Percentiles rank a stretch among this genome's conserved stretches.
These are phyloP conservation scores for Guadua angustifolia DNA, from an alignment of 176 grass and related monocot genomes.

Conservation along the genomic window DNA sequence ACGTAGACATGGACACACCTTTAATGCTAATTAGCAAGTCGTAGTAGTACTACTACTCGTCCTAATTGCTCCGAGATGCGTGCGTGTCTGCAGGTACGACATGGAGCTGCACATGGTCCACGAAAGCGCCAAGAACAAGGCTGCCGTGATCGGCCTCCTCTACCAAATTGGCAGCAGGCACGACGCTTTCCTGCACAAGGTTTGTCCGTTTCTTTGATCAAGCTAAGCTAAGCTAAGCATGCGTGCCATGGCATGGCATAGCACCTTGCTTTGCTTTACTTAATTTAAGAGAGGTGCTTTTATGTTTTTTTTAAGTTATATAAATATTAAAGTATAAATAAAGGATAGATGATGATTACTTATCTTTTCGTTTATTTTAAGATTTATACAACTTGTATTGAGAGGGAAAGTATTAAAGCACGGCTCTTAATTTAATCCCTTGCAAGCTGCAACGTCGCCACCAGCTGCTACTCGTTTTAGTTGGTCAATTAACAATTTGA, in stretches of 20 bases:
- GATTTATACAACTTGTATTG: too few species aligned
- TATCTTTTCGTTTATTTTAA: too few species aligned
- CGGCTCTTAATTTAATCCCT: not conserved
- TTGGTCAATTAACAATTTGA: not conserved
- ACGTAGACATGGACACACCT: not conserved
- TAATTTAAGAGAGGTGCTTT: too few species aligned
- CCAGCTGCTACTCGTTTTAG: not conserved
- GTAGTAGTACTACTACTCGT: not conserved
- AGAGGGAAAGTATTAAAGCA: too few species aligned
- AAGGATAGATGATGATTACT: too few species aligned
- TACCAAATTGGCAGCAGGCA: conserved; percentile 48
- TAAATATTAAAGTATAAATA: too few species aligned
- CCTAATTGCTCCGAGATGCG: not conserved
- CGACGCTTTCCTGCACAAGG: conserved; percentile 56
- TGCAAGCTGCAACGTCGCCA: not conserved
- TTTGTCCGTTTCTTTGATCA: not conserved
- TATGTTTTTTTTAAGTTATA: too few species aligned
- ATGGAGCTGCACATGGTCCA: conserved; percentile 88
- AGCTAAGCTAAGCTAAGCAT: not conserved
- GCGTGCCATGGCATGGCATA: not conserved
- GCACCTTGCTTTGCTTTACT: not conserved
- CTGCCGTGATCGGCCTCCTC: conserved; percentile 61
- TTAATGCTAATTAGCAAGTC: not conserved
- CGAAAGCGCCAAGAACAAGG: conserved; percentile 43
- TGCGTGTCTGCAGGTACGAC: conserved; percentile 37